Percentiles rank a stretch among this genome's conserved stretches.
Evolutionary conservation across 257 asterid genomes (phyloP).

Genomic region (Apocynum venetum): DNA sequence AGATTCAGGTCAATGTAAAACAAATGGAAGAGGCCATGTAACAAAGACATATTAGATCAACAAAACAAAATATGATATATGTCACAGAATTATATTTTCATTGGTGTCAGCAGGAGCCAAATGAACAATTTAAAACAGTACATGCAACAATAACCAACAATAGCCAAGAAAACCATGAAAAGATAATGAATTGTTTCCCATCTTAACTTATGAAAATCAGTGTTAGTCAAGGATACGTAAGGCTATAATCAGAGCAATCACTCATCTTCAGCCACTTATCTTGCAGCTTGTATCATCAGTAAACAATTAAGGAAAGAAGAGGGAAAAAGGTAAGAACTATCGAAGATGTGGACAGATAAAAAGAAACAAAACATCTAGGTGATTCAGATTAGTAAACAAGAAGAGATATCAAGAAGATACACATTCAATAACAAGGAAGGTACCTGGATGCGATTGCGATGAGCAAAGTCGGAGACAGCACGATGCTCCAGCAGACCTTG

Average conservation of each 20-base stretch:
- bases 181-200: not conserved
- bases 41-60: not conserved
- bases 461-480: constrained; percentile 90
- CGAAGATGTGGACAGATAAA: not conserved
- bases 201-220: not conserved
- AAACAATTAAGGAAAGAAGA: not conserved
- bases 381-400: not conserved
- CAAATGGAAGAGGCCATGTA: not conserved
- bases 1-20: not conserved
- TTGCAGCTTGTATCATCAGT: not conserved
- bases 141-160: not conserved
- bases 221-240: not conserved
- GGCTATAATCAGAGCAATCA: not conserved
- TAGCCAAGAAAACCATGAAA: not conserved
- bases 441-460: constrained; percentile 92
- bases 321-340: not conserved
- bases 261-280: not conserved
- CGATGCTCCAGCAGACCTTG: constrained; percentile 80
- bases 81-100: not conserved
- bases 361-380: not conserved
- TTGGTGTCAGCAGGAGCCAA: not conserved
- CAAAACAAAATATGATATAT: not conserved
- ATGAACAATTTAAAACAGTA: not conserved
- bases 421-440: constrained; percentile 7
- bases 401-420: not conserved